phyloP scores from a whole-genome alignment of 805 yeast genomes.

The Ogataea sp. region DNA sequence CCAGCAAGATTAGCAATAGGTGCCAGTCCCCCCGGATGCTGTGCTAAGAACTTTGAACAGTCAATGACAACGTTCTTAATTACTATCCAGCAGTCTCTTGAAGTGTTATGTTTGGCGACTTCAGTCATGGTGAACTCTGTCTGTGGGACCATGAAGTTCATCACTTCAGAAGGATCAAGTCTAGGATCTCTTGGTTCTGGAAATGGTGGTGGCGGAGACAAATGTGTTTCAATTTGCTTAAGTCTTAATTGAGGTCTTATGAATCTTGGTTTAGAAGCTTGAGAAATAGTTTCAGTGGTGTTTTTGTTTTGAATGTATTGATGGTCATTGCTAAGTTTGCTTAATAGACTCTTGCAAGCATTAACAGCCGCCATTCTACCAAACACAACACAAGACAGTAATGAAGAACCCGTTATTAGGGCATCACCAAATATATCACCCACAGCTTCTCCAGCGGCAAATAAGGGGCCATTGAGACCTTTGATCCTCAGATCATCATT shows the following conservation, averaged over 20 bases:
- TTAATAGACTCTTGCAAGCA: slow-evolving; percentile 24
- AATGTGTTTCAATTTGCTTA: slow-evolving; percentile 5
- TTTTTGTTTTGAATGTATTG: too few species aligned
- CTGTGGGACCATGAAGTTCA: slow-evolving; percentile 32
- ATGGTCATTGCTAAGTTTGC: slow-evolving; percentile 1
- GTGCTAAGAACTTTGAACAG: slow-evolving; percentile 33
- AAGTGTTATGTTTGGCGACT: slow-evolving; percentile 37
- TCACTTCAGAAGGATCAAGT: slow-evolving; percentile 11
- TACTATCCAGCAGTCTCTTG: slow-evolving; percentile 45
- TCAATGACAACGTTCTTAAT: slow-evolving; percentile 46
- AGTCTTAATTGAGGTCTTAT: slow-evolving; percentile 4
- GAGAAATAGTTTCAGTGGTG: too few species aligned
- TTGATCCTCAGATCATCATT: slow-evolving; percentile 24
- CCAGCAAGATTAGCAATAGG: slow-evolving; percentile 66
- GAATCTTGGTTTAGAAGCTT: neutral
- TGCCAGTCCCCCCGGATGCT: slow-evolving; percentile 74
- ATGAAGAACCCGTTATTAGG: slow-evolving; percentile 51
- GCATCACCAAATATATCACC: slow-evolving; percentile 65
- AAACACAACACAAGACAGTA: slow-evolving; percentile 54
- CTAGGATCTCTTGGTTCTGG: slow-evolving; percentile 2
- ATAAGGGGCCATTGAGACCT: slow-evolving; percentile 33
- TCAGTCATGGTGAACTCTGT: slow-evolving; percentile 40
- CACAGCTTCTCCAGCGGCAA: slow-evolving; percentile 60
- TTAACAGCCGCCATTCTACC: slow-evolving; percentile 43
- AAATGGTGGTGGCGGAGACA: neutral